Evolutionary conservation across 768 basidiomycete species (phyloP).

Genomic region (Termitomyces sp.): DNA sequence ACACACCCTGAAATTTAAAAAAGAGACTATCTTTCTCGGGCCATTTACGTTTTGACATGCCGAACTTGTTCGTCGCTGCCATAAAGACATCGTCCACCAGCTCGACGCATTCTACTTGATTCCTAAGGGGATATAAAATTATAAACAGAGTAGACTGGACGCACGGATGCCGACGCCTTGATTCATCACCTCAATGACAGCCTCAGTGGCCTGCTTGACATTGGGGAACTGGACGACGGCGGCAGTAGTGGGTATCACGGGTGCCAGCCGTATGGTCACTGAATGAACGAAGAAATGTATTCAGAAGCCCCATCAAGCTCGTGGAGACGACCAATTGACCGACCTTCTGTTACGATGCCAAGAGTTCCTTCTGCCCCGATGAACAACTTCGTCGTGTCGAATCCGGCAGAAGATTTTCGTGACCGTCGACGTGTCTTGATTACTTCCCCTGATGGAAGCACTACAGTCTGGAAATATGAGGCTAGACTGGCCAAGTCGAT

Average conservation of each 20-base stretch:
- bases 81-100: conserved; percentile 72
- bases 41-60: conserved; percentile 50
- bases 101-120: conserved; percentile 69
- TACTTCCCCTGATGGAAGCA: conserved; percentile 82
- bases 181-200: conserved; percentile 68
- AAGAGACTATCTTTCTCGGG: conserved; percentile 68
- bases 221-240: conserved; percentile 80
- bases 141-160: conserved; percentile 26
- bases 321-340: neutral
- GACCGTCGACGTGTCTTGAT: conserved; percentile 82
- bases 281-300: neutral
- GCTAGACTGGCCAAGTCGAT: neutral
- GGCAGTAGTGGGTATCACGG: conserved; percentile 75
- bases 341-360: conserved; percentile 86
- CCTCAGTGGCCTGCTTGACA: conserved; percentile 68
- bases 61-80: conserved; percentile 51
- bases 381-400: conserved; percentile 80
- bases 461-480: conserved; percentile 59
- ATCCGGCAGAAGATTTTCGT: conserved; percentile 85
- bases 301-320: neutral
- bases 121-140: neutral
- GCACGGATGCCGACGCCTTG: conserved; percentile 72
- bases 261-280: conserved; percentile 81
- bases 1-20: conserved; percentile 83
- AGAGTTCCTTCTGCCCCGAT: conserved; percentile 79